phyloP scores from a whole-genome alignment of 108 stramenopile species.

The Fistulifera pelliculosa region DNA sequence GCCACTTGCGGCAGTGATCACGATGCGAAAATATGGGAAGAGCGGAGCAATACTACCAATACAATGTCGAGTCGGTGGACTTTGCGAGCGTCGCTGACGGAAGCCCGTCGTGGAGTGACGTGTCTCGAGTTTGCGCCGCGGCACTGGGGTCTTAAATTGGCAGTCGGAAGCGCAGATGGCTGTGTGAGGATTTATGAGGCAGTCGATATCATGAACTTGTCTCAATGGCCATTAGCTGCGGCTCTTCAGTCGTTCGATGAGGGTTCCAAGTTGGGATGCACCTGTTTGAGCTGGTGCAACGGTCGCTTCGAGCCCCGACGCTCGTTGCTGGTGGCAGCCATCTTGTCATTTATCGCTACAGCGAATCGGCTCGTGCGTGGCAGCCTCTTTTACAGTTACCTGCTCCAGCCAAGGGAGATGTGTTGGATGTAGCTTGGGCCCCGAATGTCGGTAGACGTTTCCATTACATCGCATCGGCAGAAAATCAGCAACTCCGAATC shows the following conservation, averaged over 20 bases:
- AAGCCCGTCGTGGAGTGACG: conserved; percentile 72
- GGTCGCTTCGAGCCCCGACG: conserved; percentile 89
- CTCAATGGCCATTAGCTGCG: conserved; percentile 78
- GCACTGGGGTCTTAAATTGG: conserved; percentile 83
- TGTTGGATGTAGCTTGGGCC: conserved; percentile 91
- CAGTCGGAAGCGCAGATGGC: conserved; percentile 86
- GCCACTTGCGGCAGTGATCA: conserved; percentile 88
- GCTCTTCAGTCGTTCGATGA: conserved; percentile 38
- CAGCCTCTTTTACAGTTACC: conserved; percentile 41
- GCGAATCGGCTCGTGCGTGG: conserved; percentile 57
- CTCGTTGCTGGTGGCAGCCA: conserved; percentile 66
- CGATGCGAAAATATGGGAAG: conserved; percentile 89
- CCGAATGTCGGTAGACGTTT: conserved; percentile 85
- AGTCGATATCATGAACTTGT: conserved; percentile 84
- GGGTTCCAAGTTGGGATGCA: conserved; percentile 35
- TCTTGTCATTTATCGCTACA: conserved; percentile 57
- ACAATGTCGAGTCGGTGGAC: conserved; percentile 51
- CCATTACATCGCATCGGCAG: conserved; percentile 79
- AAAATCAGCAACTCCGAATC: conserved; percentile 32
- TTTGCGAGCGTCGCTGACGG: conserved; percentile 62
- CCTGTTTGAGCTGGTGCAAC: conserved; percentile 82
- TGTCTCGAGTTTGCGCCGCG: conserved; percentile 89
- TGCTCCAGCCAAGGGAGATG: conserved; percentile 34
- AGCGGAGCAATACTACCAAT: conserved; percentile 30
- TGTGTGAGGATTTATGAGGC: conserved; percentile 84